Evolutionary conservation across 805 yeast species (phyloP), one percentile per base, ranked within the genome.

Genomic region (Metschnikowia anglica): DNA sequence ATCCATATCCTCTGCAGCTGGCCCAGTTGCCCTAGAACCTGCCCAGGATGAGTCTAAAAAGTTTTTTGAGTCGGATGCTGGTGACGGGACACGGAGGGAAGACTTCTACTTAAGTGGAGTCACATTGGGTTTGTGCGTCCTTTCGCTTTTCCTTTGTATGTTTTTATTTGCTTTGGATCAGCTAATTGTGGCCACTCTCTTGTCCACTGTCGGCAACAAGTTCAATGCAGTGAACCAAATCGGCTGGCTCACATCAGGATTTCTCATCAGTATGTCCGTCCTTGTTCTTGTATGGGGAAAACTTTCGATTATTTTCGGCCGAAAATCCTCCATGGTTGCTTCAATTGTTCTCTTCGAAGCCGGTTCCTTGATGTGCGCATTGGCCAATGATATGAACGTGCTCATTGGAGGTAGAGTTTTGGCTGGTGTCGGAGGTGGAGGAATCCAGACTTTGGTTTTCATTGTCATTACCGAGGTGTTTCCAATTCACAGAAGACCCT

Each of bases 331-430:
- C 25, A 59, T 62, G 60, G 29, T 55, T 11, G 52, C 43, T 2
- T 56, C 60, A 2, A 48, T 61, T 33, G 39, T 59, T 15, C 41
- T 63, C 16, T 63, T 63, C 37, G 67, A 63, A 51, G 60, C 59
- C 6, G 67, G 67, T 3, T 68, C 73, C 5, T 54, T 68, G 31
- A 55, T 68, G 58, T 63, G 70, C 51, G 73, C 72, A 0, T 56
- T 68, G 41, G 50, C 72, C 4, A 52, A 50, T 16, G 47, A 43
- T 41, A 68, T 68, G 73, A 58, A 66, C 46, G 55, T 59, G n/a
- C 55, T 69, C 20, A 69, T 69, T 46, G 73, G 74, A 4, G 73
- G 73, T 5, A 52, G 72, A 52, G 70, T 61, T 3, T 48, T 66
- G 30, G 67, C 63, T 2, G 72, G 72, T 37, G 48, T 65, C 19